These are phyloP conservation scores for Epichloe aotearoae DNA, from an alignment of 2,329 filamentous ascomycete species.

Conservation along the genomic window DNA sequence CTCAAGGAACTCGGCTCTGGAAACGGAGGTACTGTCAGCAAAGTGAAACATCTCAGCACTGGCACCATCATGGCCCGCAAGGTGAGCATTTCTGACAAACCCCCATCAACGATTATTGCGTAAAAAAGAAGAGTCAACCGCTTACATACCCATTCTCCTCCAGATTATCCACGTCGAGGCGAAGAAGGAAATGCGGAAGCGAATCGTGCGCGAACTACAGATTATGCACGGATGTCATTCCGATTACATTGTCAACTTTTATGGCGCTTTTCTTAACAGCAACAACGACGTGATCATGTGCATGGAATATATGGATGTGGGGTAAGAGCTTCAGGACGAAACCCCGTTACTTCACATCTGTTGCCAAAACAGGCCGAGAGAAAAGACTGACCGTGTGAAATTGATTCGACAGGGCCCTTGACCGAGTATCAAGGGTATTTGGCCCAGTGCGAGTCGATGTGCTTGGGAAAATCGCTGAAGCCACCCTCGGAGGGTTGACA, in stretches of 20 bases:
- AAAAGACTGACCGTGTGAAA: neutral
- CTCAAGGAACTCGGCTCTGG: slow-evolving; percentile 90
- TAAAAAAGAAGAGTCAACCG: neutral
- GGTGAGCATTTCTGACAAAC: slow-evolving; percentile 34
- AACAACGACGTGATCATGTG: slow-evolving; percentile 98
- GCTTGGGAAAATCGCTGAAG: slow-evolving; percentile 93
- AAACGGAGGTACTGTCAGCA: slow-evolving; percentile 96
- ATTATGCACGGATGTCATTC: slow-evolving; percentile 98
- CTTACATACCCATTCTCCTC: neutral
- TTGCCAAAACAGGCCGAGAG: neutral
- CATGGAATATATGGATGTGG: slow-evolving; percentile 99
- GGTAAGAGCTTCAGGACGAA: slow-evolving; percentile 47
- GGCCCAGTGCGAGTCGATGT: slow-evolving; percentile 93
- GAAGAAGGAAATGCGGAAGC: slow-evolving; percentile 91
- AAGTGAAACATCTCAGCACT: slow-evolving; percentile 87
- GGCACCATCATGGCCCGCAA: slow-evolving; percentile 97
- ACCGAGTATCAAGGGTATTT: slow-evolving; percentile 87
- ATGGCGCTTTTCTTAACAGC: slow-evolving; percentile 92
- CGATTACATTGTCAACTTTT: slow-evolving; percentile 94
- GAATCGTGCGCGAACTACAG: slow-evolving; percentile 91
- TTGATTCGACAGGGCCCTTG: slow-evolving; percentile 54
- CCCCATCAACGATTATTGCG: neutral
- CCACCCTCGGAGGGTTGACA: slow-evolving; percentile 80
- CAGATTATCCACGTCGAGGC: slow-evolving; percentile 97
- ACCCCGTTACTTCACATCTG: neutral